Evolutionary conservation across 371 early-diverging fungal species (phyloP).

Genomic region (Rhizopus arrhizus): DNA sequence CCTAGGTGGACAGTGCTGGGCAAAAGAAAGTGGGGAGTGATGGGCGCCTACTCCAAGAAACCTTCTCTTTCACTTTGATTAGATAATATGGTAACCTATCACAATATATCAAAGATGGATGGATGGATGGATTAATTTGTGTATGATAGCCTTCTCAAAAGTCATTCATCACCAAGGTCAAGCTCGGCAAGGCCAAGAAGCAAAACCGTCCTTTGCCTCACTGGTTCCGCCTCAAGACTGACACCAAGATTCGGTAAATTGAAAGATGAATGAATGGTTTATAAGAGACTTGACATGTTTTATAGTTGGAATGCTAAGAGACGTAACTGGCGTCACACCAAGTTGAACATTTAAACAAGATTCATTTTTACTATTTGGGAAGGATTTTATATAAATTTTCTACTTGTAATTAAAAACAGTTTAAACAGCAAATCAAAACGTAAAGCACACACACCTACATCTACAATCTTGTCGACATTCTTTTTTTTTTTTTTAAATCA

Average conservation of each 20-base stretch:
- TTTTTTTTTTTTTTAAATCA: too few species aligned
- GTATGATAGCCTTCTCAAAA: constrained; percentile 85
- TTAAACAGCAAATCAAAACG: too few species aligned
- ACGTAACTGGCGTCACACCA: constrained; percentile 98
- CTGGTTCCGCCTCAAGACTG: constrained; percentile 97
- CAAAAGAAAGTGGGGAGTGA: background rate
- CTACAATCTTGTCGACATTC: background rate
- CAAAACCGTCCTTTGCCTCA: constrained; percentile 98
- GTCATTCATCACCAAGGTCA: constrained; percentile 95
- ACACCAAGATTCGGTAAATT: constrained; percentile 87
- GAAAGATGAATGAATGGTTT: background rate
- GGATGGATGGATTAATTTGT: background rate
- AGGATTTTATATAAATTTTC: background rate
- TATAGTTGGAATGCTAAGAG: constrained; percentile 96
- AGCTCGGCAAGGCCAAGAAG: constrained; percentile 97
- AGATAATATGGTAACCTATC: constrained; percentile 3
- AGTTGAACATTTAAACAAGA: constrained; percentile 85
- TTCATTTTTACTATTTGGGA: background rate
- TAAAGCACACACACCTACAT: too few species aligned
- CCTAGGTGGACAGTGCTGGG: too few species aligned
- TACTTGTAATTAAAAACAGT: background rate
- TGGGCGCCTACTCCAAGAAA: background rate
- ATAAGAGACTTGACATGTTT: background rate
- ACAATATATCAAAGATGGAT: background rate
- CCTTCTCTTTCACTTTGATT: background rate